These are phyloP conservation scores for Coniosporium apollinis DNA, from an alignment of 495 filamentous ascomycete species.

Conservation along the genomic window DNA sequence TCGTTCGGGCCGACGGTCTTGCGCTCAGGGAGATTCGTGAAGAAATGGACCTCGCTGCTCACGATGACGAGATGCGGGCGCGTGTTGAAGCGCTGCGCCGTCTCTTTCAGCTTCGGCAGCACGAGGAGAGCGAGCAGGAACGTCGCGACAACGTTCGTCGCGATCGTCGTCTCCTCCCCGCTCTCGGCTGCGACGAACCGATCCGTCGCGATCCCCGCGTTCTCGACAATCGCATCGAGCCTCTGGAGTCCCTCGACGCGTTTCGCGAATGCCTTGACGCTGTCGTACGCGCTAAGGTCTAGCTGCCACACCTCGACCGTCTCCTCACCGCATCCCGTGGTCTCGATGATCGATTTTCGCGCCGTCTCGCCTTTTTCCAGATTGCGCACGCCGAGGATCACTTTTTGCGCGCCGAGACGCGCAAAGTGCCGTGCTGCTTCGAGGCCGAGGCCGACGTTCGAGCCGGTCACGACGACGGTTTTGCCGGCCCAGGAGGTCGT, in stretches of 20 bases:
- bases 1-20: conserved; percentile 4
- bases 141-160: conserved; percentile 32
- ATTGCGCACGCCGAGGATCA: conserved; percentile 22
- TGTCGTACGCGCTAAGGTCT: conserved; percentile 35
- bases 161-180: conserved; percentile 30
- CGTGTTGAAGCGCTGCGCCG: conserved; percentile 13
- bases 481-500: conserved; percentile 18
- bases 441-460: conserved; percentile 20
- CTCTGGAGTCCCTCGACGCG: conserved; percentile 23
- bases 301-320: conserved; percentile 34
- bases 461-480: conserved; percentile 22
- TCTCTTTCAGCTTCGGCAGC: conserved; percentile 22
- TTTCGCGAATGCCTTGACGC: conserved; percentile 30
- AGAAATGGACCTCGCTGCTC: conserved; percentile 15
- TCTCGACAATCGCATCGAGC: conserved; percentile 28
- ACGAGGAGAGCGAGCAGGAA: conserved; percentile 29
- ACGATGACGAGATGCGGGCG: conserved; percentile 18
- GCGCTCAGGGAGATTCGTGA: conserved; percentile 16
- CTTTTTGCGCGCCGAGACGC: conserved; percentile 13
- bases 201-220: conserved; percentile 27
- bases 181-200: conserved; percentile 19
- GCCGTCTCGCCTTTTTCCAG: conserved; percentile 29
- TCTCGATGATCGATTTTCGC: conserved; percentile 30
- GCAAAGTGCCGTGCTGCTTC: conserved; percentile 21
- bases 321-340: conserved; percentile 20